A percentile compares a stretch with the other conserved stretches of the same genome.
phyloP scores from a whole-genome alignment of 2,329 filamentous ascomycete species.

The Hymenotorrendiella dingleyae region DNA sequence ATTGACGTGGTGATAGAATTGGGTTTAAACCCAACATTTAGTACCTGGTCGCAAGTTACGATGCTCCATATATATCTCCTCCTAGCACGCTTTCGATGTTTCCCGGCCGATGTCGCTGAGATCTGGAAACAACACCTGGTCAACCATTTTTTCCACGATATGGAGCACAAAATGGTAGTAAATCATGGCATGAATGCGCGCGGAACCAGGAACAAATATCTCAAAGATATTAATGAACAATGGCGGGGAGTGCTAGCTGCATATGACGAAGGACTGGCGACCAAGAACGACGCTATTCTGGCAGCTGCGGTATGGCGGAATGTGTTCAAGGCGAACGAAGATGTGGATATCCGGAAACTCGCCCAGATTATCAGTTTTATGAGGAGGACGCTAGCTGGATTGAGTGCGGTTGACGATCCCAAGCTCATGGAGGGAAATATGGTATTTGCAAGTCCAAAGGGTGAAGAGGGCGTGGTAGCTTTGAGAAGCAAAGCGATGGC shows the following conservation, averaged over 20 bases:
- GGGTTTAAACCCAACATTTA: conserved; percentile 78
- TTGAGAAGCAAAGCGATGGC: conserved; percentile 35
- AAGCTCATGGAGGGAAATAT: conserved; percentile 42
- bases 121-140: conserved; percentile 85
- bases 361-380: conserved; percentile 59
- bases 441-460: conserved; percentile 42
- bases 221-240: conserved; percentile 87
- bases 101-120: conserved; percentile 62
- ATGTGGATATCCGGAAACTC: conserved; percentile 55
- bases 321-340: conserved; percentile 68
- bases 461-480: conserved; percentile 33
- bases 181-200: conserved; percentile 64
- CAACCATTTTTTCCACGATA: conserved; percentile 91
- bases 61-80: conserved; percentile 96
- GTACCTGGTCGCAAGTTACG: conserved; percentile 91
- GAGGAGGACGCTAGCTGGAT: conserved; percentile 46
- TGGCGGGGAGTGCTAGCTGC: conserved; percentile 84
- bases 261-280: conserved; percentile 74
- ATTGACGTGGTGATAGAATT: conserved; percentile 49
- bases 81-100: conserved; percentile 73
- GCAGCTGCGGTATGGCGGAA: conserved; percentile 90
- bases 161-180: conserved; percentile 76
- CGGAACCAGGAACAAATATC: conserved; percentile 55
- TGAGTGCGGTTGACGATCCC: conserved; percentile 49
- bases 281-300: conserved; percentile 71